Evolutionary conservation across 352 stramenopile genomes (phyloP).

Genomic region (Thalassiosira mediterranea): DNA sequence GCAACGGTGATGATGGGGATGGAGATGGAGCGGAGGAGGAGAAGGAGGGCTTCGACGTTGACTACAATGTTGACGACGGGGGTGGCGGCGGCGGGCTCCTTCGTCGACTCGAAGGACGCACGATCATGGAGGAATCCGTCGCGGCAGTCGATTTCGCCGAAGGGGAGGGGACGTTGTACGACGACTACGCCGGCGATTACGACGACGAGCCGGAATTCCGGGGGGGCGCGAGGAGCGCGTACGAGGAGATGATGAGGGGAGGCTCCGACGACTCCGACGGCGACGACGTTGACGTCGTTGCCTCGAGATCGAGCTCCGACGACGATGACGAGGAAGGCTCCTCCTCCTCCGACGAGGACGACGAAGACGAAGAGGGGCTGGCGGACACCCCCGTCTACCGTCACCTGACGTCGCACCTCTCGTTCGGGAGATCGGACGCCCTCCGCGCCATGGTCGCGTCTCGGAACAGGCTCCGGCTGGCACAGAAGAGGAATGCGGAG

Average conservation of each 20-base stretch:
- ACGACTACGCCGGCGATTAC: slow-evolving; percentile 54
- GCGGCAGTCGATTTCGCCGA: slow-evolving; percentile 8
- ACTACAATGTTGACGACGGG: no score
- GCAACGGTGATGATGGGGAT: slow-evolving; percentile 33
- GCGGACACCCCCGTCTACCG: slow-evolving; percentile 50
- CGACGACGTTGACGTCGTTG: no score
- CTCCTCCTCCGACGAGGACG: slow-evolving; percentile 20
- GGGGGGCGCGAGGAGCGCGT: background rate
- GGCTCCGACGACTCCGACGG: background rate
- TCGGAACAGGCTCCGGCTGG: slow-evolving; percentile 36
- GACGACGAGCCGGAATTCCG: slow-evolving; percentile 36
- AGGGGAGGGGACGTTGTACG: slow-evolving; percentile 21
- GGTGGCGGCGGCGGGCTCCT: background rate
- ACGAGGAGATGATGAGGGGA: background rate
- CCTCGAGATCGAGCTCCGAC: slow-evolving; percentile 1
- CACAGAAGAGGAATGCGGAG: slow-evolving; percentile 16
- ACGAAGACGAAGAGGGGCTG: slow-evolving; percentile 14
- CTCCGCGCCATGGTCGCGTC: slow-evolving; percentile 56
- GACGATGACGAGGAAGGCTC: slow-evolving; percentile 2
- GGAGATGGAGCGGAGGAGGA: background rate
- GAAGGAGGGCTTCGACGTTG: background rate
- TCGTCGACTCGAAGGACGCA: background rate
- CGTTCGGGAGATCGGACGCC: slow-evolving; percentile 59
- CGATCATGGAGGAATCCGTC: no score
- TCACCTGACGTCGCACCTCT: slow-evolving; percentile 65